Conservation (phyloP, 1,284 basidiomycete genomes). For the Cronartium quercuum region DNA sequence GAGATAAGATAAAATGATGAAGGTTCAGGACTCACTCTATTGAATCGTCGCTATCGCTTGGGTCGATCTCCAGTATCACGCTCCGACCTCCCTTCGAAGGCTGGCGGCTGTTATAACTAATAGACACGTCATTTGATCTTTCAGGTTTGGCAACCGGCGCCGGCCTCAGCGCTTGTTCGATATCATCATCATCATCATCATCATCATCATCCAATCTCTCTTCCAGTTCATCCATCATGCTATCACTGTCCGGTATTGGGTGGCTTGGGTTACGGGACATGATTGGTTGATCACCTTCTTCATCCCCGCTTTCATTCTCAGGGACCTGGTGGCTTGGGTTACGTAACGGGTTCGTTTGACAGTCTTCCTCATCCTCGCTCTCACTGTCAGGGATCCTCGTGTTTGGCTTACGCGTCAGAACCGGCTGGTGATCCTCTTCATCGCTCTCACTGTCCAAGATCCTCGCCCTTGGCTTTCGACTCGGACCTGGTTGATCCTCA, state of each 20-base stretch:
- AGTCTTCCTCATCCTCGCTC: not conserved
- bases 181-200: too few relatives aligned
- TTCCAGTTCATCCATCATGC: too few relatives aligned
- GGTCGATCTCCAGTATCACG: constrained; percentile 2
- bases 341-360: too few relatives aligned
- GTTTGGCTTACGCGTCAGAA: not conserved
- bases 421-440: not conserved
- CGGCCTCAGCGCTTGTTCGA: too few relatives aligned
- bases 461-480: not conserved
- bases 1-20: not conserved
- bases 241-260: not conserved
- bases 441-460: not conserved
- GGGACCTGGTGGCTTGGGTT: constrained; percentile 11
- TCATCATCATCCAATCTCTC: too few relatives aligned
- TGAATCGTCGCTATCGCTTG: constrained; percentile 30
- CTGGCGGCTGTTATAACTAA: constrained; percentile 21
- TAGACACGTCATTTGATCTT: not conserved
- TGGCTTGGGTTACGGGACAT: not conserved
- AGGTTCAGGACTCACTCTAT: constrained; percentile 9
- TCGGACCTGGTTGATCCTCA: not conserved
- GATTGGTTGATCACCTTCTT: not conserved
- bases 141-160: not conserved
- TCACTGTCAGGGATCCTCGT: not conserved
- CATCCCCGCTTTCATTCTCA: constrained; percentile 11
- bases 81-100: not conserved